These are phyloP conservation scores for Lepiota venenata DNA, from an alignment of 768 basidiomycete genomes.

Conservation along the genomic window DNA sequence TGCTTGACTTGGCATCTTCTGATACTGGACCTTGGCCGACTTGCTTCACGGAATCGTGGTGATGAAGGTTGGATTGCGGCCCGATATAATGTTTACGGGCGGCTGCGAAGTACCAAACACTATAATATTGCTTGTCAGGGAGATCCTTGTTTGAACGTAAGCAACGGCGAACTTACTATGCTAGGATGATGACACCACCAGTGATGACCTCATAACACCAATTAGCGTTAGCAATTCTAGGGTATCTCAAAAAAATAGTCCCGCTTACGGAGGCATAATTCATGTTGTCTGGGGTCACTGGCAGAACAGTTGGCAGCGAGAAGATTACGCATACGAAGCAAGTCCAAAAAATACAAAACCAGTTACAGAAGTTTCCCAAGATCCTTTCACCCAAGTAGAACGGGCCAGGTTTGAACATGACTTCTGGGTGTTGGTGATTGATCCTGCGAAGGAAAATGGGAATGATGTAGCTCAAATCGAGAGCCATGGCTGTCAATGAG, in stretches of 20 bases:
- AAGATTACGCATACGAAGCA: constrained; percentile 69
- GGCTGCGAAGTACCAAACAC: constrained; percentile 50
- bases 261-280: constrained; percentile 71
- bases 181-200: constrained; percentile 47
- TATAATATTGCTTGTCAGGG: constrained; percentile 17
- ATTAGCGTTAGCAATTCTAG: neutral
- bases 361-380: constrained; percentile 59
- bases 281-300: constrained; percentile 72
- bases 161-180: constrained; percentile 37
- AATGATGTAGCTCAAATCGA: constrained; percentile 79
- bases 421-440: constrained; percentile 73
- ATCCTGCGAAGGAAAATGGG: constrained; percentile 74
- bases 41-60: constrained; percentile 18
- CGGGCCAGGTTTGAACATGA: constrained; percentile 81
- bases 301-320: constrained; percentile 64
- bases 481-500: constrained; percentile 74
- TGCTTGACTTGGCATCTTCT: neutral
- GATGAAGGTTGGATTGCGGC: constrained; percentile 49
- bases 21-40: too few species aligned
- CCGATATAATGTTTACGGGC: constrained; percentile 57
- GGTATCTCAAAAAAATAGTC: neutral
- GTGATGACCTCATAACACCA: constrained; percentile 40
- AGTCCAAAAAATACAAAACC: constrained; percentile 67
- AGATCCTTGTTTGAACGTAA: neutral
- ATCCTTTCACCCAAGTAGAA: constrained; percentile 78